phyloP scores from a whole-genome alignment of 2,329 filamentous ascomycete species.

The Colletotrichum australisinense region DNA sequence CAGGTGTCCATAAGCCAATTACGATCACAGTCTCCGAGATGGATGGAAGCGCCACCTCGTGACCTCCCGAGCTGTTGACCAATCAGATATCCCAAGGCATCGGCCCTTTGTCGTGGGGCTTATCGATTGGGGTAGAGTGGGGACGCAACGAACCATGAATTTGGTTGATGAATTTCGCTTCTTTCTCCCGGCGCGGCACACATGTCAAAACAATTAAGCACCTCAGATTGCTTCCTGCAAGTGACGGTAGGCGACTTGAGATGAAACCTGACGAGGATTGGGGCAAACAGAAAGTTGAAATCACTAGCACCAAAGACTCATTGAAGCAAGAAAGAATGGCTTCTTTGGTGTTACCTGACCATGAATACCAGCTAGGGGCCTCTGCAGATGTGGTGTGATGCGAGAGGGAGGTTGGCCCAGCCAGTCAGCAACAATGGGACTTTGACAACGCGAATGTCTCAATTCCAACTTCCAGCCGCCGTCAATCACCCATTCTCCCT shows the following conservation, averaged over 20 bases:
- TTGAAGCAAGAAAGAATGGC: neutral
- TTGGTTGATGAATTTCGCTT: neutral
- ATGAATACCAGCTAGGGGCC: neutral
- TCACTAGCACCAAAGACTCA: neutral
- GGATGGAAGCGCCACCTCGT: constrained; percentile 15
- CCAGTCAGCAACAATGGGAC: neutral
- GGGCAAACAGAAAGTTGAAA: neutral
- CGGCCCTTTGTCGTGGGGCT: neutral
- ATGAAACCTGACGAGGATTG: neutral
- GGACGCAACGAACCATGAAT: neutral
- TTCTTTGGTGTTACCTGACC: neutral
- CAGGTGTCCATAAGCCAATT: neutral
- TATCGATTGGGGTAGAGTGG: constrained; percentile 25
- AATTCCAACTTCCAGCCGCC: neutral
- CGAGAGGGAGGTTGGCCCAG: neutral
- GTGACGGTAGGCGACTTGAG: neutral
- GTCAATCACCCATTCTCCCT: neutral
- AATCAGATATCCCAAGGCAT: neutral
- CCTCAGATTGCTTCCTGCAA: neutral
- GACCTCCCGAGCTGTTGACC: neutral
- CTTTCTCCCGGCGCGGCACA: neutral
- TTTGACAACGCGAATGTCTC: neutral
- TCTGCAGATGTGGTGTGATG: neutral
- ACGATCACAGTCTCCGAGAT: neutral
- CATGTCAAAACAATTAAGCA: neutral